Conservation (phyloP, 495 filamentous ascomycete species). For the Hypoxylon intermedium region DNA sequence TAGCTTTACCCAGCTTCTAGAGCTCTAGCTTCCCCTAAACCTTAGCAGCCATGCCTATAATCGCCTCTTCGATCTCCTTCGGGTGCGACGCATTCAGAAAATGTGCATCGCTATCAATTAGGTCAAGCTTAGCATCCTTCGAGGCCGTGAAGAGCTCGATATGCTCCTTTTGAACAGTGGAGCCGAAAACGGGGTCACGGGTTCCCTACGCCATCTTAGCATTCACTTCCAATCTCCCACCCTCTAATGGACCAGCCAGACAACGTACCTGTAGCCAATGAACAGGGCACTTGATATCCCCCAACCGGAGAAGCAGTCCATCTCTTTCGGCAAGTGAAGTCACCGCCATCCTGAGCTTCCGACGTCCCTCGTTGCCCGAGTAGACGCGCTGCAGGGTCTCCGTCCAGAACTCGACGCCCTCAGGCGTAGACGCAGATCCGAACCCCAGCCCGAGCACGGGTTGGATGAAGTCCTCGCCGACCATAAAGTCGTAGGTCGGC, state of each 20-base stretch:
- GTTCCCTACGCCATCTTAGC: constrained; percentile 54
- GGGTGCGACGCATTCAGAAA: constrained; percentile 65
- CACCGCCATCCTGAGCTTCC: constrained; percentile 62
- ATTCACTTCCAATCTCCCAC: no score
- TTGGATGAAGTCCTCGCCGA: constrained; percentile 61
- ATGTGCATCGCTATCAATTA: constrained; percentile 62
- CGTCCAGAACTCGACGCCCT: constrained; percentile 58
- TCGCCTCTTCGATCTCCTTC: constrained; percentile 58
- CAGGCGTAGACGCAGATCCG: constrained; percentile 51
- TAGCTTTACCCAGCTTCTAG: no score
- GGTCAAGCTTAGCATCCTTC: constrained; percentile 55
- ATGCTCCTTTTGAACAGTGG: constrained; percentile 58
- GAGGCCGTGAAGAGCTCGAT: constrained; percentile 64
- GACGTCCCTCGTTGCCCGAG: constrained; percentile 63
- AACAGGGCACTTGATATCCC: constrained; percentile 65
- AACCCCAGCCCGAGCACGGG: constrained; percentile 65
- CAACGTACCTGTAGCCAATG: constrained; percentile 67
- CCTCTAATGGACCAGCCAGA: no score
- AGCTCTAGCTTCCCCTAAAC: background rate
- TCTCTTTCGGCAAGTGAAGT: constrained; percentile 67
- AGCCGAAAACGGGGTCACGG: constrained; percentile 59
- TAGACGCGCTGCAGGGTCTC: constrained; percentile 62
- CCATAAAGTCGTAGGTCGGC: constrained; percentile 60
- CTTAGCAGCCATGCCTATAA: constrained; percentile 60
- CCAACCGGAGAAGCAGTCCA: constrained; percentile 59